These are phyloP conservation scores for Cladophialophora exuberans DNA, from an alignment of 2,329 filamentous ascomycete species.

Conservation along the genomic window DNA sequence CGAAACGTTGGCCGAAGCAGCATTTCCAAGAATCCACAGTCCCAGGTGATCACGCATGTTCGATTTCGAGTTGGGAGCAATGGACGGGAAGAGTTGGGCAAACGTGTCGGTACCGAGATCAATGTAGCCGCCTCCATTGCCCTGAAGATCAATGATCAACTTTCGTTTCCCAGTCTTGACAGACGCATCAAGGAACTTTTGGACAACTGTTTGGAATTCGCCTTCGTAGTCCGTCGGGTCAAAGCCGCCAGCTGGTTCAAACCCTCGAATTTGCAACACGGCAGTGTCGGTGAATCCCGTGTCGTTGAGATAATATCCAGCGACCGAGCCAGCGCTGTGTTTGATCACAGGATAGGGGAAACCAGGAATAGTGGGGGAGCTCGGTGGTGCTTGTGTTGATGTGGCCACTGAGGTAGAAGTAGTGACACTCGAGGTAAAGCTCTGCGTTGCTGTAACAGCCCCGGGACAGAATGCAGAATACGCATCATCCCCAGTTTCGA, in stretches of 20 bases:
- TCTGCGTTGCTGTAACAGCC: slow-evolving; percentile 1
- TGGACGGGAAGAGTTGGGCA: slow-evolving; percentile 56
- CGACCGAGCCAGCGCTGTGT: slow-evolving; percentile 41
- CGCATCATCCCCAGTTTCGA: slow-evolving; percentile 37
- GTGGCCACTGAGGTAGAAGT: slow-evolving; percentile 5
- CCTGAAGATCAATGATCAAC: slow-evolving; percentile 66
- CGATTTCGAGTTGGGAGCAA: slow-evolving; percentile 49
- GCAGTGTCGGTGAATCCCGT: slow-evolving; percentile 48
- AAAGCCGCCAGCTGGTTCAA: slow-evolving; percentile 36
- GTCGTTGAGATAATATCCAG: slow-evolving; percentile 51
- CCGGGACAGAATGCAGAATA: slow-evolving; percentile 19
- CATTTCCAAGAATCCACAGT: slow-evolving; percentile 42
- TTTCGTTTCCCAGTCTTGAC: slow-evolving; percentile 58
- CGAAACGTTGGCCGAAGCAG: slow-evolving; percentile 27
- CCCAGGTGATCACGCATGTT: slow-evolving; percentile 52
- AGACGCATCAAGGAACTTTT: slow-evolving; percentile 51
- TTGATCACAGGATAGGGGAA: slow-evolving; percentile 46
- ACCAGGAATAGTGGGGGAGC: slow-evolving; percentile 26
- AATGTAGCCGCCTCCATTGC: slow-evolving; percentile 62
- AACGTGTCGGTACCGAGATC: slow-evolving; percentile 55
- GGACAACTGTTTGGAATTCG: slow-evolving; percentile 27
- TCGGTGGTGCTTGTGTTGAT: slow-evolving; percentile 7
- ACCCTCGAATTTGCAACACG: slow-evolving; percentile 50
- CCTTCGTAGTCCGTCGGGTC: slow-evolving; percentile 9
- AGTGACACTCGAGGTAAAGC: slow-evolving; percentile 6